These are phyloP conservation scores for Globisporangium ultimum DNA, from an alignment of 352 stramenopile genomes.

Conservation along the genomic window DNA sequence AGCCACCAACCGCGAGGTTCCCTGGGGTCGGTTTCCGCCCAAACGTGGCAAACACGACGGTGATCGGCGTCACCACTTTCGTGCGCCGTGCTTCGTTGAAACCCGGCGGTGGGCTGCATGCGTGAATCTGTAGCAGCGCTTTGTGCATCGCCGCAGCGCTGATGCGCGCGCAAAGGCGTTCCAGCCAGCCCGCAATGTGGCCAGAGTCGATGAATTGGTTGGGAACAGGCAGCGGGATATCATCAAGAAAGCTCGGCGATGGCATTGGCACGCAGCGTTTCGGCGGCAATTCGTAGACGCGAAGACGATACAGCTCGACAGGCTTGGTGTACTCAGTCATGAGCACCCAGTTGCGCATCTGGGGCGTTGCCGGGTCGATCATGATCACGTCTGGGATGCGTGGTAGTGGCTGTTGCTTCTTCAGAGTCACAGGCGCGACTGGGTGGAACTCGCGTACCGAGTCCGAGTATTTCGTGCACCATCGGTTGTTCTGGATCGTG, in stretches of 20 bases:
- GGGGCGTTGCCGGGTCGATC: conserved; percentile 49
- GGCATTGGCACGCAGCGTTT: conserved; percentile 87
- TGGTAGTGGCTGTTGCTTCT: conserved; percentile 33
- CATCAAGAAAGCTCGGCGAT: conserved; percentile 65
- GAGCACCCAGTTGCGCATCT: conserved; percentile 60
- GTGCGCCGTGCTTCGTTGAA: conserved; percentile 61
- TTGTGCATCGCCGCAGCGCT: conserved; percentile 49
- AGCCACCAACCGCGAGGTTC: conserved; percentile 82
- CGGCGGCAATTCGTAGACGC: conserved; percentile 78
- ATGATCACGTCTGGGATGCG: conserved; percentile 49
- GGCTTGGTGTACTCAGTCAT: conserved; percentile 66
- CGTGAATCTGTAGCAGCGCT: conserved; percentile 55
- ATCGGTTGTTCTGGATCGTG: conserved; percentile 73
- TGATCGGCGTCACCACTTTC: conserved; percentile 76
- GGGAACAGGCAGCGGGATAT: conserved; percentile 59
- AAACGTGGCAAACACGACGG: conserved; percentile 91
- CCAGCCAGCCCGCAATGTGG: conserved; percentile 65
- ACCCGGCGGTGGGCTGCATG: conserved; percentile 57
- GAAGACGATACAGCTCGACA: conserved; percentile 72
- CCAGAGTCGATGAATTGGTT: conserved; percentile 69
- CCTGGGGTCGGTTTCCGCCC: conserved; percentile 70
- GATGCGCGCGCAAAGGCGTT: conserved; percentile 54
- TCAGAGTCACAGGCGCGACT: conserved; percentile 75
- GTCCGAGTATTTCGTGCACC: conserved; percentile 63
- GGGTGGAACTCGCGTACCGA: conserved; percentile 63